These are phyloP conservation scores for Fusarium praegraminearum DNA, from an alignment of 2,329 filamentous ascomycete species.

Conservation along the genomic window DNA sequence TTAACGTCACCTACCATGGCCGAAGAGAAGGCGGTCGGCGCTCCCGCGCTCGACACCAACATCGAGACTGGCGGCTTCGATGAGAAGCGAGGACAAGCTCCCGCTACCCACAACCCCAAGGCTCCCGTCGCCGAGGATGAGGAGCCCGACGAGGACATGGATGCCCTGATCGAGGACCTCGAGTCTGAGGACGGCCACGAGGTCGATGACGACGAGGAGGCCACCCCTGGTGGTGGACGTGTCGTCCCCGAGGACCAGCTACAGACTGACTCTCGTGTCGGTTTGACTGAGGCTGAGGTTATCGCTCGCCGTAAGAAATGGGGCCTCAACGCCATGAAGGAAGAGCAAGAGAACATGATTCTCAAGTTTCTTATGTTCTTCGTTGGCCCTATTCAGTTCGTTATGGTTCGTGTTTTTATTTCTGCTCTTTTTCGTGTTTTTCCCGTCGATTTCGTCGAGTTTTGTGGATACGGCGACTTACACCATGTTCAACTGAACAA, in stretches of 20 bases:
- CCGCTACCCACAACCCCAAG: conserved; percentile 52
- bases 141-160: conserved; percentile 84
- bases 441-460: not conserved
- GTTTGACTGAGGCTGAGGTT: conserved; percentile 80
- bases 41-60: conserved; percentile 71
- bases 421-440: too few species aligned
- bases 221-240: conserved; percentile 66
- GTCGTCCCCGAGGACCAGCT: conserved; percentile 79
- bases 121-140: conserved; percentile 69
- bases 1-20: conserved; percentile 58
- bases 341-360: conserved; percentile 86
- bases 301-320: conserved; percentile 73
- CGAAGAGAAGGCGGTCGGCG: conserved; percentile 64
- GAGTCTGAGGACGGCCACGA: conserved; percentile 82
- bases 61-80: conserved; percentile 74
- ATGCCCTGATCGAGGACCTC: conserved; percentile 87
- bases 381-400: conserved; percentile 90
- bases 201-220: conserved; percentile 68
- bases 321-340: conserved; percentile 90
- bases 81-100: conserved; percentile 66
- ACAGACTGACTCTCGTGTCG: conserved; percentile 77
- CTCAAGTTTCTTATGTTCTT: conserved; percentile 88
- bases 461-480: not conserved
- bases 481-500: not conserved
- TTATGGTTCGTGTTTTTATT: conserved; percentile 69